Percentiles rank a stretch among this genome's conserved stretches.
Evolutionary conservation across 495 filamentous ascomycete species (phyloP).

Genomic region (Lophium mytilinum): DNA sequence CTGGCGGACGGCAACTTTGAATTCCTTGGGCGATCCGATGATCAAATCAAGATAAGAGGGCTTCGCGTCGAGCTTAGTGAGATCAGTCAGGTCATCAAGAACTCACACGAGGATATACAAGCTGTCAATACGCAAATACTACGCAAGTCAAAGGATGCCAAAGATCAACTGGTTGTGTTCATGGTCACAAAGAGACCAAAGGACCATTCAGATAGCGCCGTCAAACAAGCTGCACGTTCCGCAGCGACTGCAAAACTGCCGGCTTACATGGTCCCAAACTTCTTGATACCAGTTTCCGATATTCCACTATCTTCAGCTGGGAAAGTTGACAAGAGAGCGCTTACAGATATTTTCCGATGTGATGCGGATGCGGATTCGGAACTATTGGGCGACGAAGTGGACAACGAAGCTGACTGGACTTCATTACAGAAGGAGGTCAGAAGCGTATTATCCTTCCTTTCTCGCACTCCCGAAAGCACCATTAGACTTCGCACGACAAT

Average conservation of each 20-base stretch:
- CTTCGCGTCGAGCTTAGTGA: conserved; percentile 26
- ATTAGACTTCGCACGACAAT: conserved; percentile 33
- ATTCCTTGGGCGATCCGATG: conserved; percentile 24
- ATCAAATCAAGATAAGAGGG: conserved; percentile 27
- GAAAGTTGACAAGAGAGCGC: conserved; percentile 35
- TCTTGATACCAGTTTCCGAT: conserved; percentile 14
- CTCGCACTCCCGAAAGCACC: conserved; percentile 17
- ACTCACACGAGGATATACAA: conserved; percentile 7
- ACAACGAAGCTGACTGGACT: conserved; percentile 38
- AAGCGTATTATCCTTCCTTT: conserved; percentile 48
- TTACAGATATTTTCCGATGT: conserved; percentile 26
- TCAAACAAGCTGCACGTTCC: conserved; percentile 4
- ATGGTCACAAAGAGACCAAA: conserved; percentile 1
- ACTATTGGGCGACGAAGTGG: background rate
- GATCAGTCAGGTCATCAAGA: conserved; percentile 24
- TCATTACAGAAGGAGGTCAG: conserved; percentile 44
- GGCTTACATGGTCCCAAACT: conserved; percentile 24
- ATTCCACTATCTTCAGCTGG: conserved; percentile 30
- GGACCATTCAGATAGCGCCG: background rate
- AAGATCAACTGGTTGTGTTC: conserved; percentile 25
- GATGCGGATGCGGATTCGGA: background rate
- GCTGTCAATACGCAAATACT: conserved; percentile 20
- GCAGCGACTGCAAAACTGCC: conserved; percentile 11
- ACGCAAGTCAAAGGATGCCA: conserved; percentile 3
- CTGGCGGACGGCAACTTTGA: conserved; percentile 22